phyloP scores from a whole-genome alignment of 306 rosid species.

The Cicer judaicum region DNA sequence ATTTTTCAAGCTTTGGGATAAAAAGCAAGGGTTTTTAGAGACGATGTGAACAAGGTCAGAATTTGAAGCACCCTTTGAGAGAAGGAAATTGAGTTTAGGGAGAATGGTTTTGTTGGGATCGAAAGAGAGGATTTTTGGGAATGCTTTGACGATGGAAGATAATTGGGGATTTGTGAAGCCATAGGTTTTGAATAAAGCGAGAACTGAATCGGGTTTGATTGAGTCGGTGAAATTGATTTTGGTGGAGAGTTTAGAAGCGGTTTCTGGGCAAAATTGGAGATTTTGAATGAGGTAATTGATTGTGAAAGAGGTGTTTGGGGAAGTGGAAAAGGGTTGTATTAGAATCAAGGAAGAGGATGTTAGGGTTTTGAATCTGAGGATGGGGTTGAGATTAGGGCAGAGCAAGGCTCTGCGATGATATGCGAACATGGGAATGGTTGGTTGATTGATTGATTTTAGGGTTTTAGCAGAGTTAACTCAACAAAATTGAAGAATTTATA shows the following conservation, averaged over 20 bases:
- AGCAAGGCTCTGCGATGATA: background rate
- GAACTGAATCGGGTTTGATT: conserved; percentile 40
- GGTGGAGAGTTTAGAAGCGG: conserved; percentile 44
- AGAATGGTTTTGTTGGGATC: conserved; percentile 29
- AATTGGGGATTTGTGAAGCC: conserved; percentile 42
- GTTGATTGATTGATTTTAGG: too few species aligned
- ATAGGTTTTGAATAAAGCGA: background rate
- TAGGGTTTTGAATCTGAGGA: background rate
- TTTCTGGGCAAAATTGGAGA: conserved; percentile 38
- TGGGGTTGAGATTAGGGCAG: background rate
- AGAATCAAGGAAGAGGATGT: background rate
- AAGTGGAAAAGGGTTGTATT: background rate
- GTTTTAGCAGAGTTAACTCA: too few species aligned
- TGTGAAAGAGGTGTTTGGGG: conserved; percentile 13
- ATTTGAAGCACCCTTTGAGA: conserved; percentile 46
- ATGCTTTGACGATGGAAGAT: background rate
- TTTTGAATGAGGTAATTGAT: conserved; percentile 50
- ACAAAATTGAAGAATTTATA: too few species aligned
- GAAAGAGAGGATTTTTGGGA: background rate
- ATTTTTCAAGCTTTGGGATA: conserved; percentile 32
- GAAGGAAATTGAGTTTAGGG: conserved; percentile 52
- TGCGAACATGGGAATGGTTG: background rate
- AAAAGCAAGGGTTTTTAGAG: background rate
- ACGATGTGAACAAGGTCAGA: conserved; percentile 39
- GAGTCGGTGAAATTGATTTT: conserved; percentile 32